Evolutionary conservation across 2,329 filamentous ascomycete species (phyloP), one percentile per base, ranked within the genome.

Genomic region (Trichoderma sp.): DNA sequence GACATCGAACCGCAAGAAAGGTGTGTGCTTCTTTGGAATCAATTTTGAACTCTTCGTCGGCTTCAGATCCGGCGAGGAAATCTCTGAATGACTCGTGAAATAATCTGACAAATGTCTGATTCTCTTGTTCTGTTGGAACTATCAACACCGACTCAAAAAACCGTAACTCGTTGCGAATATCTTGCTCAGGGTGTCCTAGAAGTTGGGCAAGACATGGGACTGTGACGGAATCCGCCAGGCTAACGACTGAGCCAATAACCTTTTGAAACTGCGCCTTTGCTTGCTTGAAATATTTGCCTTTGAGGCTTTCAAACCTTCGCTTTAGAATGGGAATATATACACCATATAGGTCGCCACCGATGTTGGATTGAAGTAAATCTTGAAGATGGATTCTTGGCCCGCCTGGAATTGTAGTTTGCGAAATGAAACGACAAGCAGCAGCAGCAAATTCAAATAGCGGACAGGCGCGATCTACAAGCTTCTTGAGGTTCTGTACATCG

Each of bases 1-100:
- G 27, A 9, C 72, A 73, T 3, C 48, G 57, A 1, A 8, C n/a
- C 0, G 65, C 67, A 0, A 72, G 15, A 5, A 10, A 12, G 2
- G 25, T 1, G 9, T 73, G 70, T 0, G 39, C 10, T 13, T 34
- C 17, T 6, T 29, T 8, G 8, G 68, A 45, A 2, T 73, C 60
- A 5, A 72, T 22, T 42, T 39, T 67, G 12, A 73, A 71, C 10
- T 54, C 45, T 12, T 53, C 19, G 37, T 64, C 34, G 65, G 69
- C 70, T 73, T 10, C 74, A 50, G 35, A 60, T 37, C 78, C 70
- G 10, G 69, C 0, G 1, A 73, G 25, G 3, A 73, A 74, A 52
- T 81, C 78, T 17, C 76, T 75, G 59, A 82, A 82, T 0, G 80
- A 80, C 12, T 77, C 67, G 56, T 82, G 78, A 3, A 78, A 73